These are phyloP conservation scores for Liquidambar formosana DNA, from an alignment of 164 flowering plant species.

Conservation along the genomic window DNA sequence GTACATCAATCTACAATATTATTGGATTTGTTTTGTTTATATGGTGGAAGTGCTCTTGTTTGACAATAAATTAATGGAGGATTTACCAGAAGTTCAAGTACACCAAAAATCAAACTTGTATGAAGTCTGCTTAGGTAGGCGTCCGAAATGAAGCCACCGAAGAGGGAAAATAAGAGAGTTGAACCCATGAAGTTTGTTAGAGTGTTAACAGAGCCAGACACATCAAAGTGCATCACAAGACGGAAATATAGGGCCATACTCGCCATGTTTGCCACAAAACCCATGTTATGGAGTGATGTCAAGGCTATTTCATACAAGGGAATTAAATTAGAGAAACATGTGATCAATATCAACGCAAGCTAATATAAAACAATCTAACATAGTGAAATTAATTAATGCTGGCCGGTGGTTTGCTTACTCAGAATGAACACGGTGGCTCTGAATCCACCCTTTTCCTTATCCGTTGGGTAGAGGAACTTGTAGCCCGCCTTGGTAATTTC, in stretches of 20 bases:
- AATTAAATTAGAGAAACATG: no score
- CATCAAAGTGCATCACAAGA: slow-evolving; percentile 42
- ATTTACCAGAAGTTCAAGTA: slow-evolving; percentile 47
- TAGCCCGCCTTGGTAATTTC: no score
- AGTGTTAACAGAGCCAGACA: slow-evolving; percentile 47
- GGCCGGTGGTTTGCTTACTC: no score
- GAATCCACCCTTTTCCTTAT: no score
- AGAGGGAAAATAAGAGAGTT: slow-evolving; percentile 49
- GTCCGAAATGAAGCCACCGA: slow-evolving; percentile 71
- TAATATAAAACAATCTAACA: no score
- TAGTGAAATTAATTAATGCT: no score
- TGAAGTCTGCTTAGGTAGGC: slow-evolving; percentile 45
- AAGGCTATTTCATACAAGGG: slow-evolving; percentile 24
- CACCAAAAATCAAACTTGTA: slow-evolving; percentile 48
- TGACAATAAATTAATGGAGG: no score
- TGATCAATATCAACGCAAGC: no score
- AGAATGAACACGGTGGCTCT: no score
- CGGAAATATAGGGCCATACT: slow-evolving; percentile 51
- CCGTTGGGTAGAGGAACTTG: no score
- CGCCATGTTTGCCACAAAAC: slow-evolving; percentile 59
- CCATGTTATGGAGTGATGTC: slow-evolving; percentile 54
- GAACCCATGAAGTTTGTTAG: slow-evolving; percentile 63
- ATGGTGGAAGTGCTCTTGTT: no score
- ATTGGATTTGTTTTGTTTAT: no score
- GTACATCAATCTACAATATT: neutral